Evolutionary conservation across 1,284 basidiomycete genomes (phyloP), one percentile per base, ranked within the genome.

Genomic region (Heterobasidion irregulare): DNA sequence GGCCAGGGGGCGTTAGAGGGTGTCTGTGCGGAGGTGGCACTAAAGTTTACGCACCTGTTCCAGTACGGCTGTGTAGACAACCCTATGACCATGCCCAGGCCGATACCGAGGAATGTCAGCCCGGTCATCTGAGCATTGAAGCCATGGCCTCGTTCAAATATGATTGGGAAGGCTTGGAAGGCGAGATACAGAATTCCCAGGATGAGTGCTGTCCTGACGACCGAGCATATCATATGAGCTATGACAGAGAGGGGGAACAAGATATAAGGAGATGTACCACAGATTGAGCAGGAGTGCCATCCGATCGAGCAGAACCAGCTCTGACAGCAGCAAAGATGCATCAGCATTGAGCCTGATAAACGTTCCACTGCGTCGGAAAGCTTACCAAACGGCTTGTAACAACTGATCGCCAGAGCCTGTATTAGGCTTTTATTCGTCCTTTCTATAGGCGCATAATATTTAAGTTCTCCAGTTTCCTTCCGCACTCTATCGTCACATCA

Each of bases 171-270:
- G 0, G 82, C 83, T 59, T 84, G 77, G 67, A 91, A 90, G 12
- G 83, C 78, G 2, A 89, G 75, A 66, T 92, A 92, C 0, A 92
- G 72, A 50, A 92, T 81, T 0, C 87, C 89, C 8, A 92, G 80
- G 19, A 91, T 71, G 13, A 89, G 68, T 0, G 86, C 75, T 52
- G 72, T 76, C 79, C 72, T 75, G 35, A 10, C 15, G 26, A 26
- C 26, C 26, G 26, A 26, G 26, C 26, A 26, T 26, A 26, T 26
- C 26, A 26, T 26, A 26, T 26, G 26, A 26, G 13, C 50, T 19
- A 2, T 36, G 19, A 26, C 8, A 1, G 8, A 9, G n/a, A 44
- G 12, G 49, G 44, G 13, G 7, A 38, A 33, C n/a, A 7, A 26
- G 43, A 26, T 26, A 26, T 26, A 26, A 9, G 19, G 9, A 36